phyloP scores from a whole-genome alignment of 257 asterid genomes.

The Solanum sejunctum region DNA sequence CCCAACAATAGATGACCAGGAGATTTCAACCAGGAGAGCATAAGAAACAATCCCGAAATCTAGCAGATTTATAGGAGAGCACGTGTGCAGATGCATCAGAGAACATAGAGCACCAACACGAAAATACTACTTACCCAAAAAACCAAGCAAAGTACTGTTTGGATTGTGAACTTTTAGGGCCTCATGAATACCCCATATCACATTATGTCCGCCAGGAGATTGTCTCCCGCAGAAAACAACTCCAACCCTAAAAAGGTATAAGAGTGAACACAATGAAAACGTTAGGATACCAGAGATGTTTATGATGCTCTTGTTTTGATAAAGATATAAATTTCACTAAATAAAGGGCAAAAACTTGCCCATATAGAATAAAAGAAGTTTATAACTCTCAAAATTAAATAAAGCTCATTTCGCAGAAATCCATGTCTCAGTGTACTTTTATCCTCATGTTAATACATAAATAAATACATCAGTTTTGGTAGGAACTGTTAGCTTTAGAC shows the following conservation, averaged over 20 bases:
- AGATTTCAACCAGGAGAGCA: neutral
- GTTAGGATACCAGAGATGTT: neutral
- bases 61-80: neutral
- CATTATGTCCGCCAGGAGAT: conserved; percentile 98
- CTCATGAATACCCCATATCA: conserved; percentile 79
- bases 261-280: neutral
- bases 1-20: neutral
- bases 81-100: neutral
- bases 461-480: neutral
- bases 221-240: conserved; percentile 92
- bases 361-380: neutral
- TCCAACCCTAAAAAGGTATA: conserved; percentile 51
- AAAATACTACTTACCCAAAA: conserved; percentile 48
- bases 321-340: neutral
- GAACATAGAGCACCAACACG: neutral
- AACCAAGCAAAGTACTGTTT: conserved; percentile 68
- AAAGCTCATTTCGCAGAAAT: neutral
- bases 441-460: neutral
- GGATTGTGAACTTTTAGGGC: conserved; percentile 78
- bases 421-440: neutral
- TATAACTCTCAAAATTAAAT: neutral
- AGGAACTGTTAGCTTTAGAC: neutral
- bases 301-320: neutral
- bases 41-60: neutral
- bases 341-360: neutral